Percentiles rank a stretch among this genome's conserved stretches.
Conservation (phyloP, 768 basidiomycete genomes). For the Cubamyces lactineus region DNA sequence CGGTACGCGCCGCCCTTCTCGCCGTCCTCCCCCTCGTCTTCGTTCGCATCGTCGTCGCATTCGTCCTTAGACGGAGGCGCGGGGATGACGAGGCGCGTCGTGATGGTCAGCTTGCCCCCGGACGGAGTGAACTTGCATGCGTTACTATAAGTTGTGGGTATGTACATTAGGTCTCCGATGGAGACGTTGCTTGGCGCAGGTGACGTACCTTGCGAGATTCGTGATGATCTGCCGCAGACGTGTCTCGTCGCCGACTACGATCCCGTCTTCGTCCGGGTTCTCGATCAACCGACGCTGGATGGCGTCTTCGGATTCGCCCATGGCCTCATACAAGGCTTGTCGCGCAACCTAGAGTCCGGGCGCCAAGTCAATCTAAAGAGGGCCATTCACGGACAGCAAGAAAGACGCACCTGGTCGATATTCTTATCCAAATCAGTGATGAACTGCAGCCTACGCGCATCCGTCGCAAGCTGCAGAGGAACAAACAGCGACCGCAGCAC, state of each 20-base stretch:
- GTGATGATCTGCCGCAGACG: conserved; percentile 81
- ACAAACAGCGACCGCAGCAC: conserved; percentile 76
- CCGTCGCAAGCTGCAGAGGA: conserved; percentile 66
- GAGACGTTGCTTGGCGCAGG: background rate
- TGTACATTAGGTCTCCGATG: background rate
- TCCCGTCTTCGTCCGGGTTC: conserved; percentile 57
- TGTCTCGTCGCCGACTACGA: conserved; percentile 85
- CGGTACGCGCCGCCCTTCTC: background rate
- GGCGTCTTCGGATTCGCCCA: conserved; percentile 50
- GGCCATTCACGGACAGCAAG: background rate
- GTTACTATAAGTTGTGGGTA: conserved; percentile 48
- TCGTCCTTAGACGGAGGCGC: conserved; percentile 1
- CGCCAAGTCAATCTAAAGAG: background rate
- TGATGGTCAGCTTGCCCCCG: conserved; percentile 68
- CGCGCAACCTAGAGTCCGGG: conserved; percentile 52
- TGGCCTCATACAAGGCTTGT: conserved; percentile 59
- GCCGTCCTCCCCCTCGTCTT: background rate
- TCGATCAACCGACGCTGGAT: conserved; percentile 47
- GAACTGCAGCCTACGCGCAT: conserved; percentile 68
- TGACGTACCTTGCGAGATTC: conserved; percentile 71
- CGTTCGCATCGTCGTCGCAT: conserved; percentile 3
- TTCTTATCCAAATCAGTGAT: conserved; percentile 67
- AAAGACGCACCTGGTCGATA: conserved; percentile 60
- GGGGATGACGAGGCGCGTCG: conserved; percentile 60
- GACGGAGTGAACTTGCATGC: conserved; percentile 80